Evolutionary conservation across 2,329 filamentous ascomycete species (phyloP), one percentile per base, ranked within the genome.

Genomic region (Xylaria sp.): DNA sequence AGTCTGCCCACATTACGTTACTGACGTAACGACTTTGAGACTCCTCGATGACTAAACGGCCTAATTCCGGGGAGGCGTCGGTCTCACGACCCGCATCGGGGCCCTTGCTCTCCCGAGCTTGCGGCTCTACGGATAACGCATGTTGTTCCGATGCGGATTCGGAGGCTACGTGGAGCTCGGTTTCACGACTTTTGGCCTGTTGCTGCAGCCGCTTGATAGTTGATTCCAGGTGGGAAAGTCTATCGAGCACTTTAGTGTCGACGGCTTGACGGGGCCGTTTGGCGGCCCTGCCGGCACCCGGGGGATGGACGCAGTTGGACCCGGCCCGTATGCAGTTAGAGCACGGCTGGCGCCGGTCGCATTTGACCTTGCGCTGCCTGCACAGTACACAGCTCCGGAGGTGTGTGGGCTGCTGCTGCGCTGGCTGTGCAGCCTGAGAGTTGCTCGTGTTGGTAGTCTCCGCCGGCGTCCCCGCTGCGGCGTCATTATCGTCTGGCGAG

Each of bases 1-100:
- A 52, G 56, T 73, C 75, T 48, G 74, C 73, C 76, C 76, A 79
- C 52, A 74, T 71, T 31, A 73, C 58, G 71, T 77, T 78, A 46
- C 71, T 69, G 15, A 74, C 67, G 59, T 74, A 74, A 13, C 67
- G 70, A 39, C 69, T 74, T 9, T 71, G 67, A 20, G 71, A 66
- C 46, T 73, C 72, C 20, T 68, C 72, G 37, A 74, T 41, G 13
- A 74, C 62, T 3, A 74, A 67, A 7, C 69, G 66, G 55, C 72
- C 73, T 9, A 73, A 12, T 28, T 65, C 67, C 12, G 54, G 51
- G 46, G 9, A 34, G 46, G 56, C 18, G 37, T 63, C 48, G 3
- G 59, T 8, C 34, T 31, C 65, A 41, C 50, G 62, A 31, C 4
- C 10, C 20, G 58, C 34, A 37, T 69, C 28, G 13, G 39, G 28